Percentiles rank a stretch among this genome's conserved stretches.
phyloP scores from a whole-genome alignment of 805 yeast species.

The Yamadazyma scolyti region DNA sequence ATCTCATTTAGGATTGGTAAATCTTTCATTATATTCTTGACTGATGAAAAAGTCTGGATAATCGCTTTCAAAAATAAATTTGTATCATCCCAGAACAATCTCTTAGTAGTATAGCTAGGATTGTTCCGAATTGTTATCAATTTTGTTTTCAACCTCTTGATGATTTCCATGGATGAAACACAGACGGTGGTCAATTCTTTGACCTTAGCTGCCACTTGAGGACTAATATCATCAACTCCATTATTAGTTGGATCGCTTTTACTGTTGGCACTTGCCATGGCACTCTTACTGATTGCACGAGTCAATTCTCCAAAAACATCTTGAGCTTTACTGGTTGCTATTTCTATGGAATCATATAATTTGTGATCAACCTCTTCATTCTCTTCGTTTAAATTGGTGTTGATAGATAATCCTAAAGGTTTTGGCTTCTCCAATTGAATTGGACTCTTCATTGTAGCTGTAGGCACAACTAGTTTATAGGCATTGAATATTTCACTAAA shows the following conservation, averaged over 20 bases:
- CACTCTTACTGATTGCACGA: slow-evolving; percentile 61
- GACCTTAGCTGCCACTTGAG: slow-evolving; percentile 57
- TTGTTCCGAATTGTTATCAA: slow-evolving; percentile 49
- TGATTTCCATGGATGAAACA: slow-evolving; percentile 76
- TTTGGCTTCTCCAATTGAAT: background rate
- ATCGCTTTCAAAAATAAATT: slow-evolving; percentile 79
- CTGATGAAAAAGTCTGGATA: slow-evolving; percentile 76
- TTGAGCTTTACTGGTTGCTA: slow-evolving; percentile 66
- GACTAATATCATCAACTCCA: slow-evolving; percentile 15
- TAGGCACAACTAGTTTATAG: slow-evolving; percentile 41
- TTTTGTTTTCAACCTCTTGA: slow-evolving; percentile 58
- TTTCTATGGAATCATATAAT: slow-evolving; percentile 58
- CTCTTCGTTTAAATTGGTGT: slow-evolving; percentile 14
- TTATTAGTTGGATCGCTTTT: slow-evolving; percentile 11
- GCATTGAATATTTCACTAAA: slow-evolving; percentile 68
- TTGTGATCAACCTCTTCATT: slow-evolving; percentile 60
- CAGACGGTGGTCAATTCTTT: slow-evolving; percentile 77
- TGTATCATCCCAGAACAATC: slow-evolving; percentile 79
- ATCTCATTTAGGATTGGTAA: slow-evolving; percentile 77
- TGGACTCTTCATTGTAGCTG: slow-evolving; percentile 5
- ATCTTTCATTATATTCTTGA: slow-evolving; percentile 78
- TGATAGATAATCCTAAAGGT: slow-evolving; percentile 15
- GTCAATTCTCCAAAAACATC: slow-evolving; percentile 75
- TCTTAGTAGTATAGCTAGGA: slow-evolving; percentile 48
- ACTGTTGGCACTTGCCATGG: slow-evolving; percentile 43